Evolutionary conservation across 2,329 filamentous ascomycete genomes (phyloP).

Genomic region (Penicillium sp.): DNA sequence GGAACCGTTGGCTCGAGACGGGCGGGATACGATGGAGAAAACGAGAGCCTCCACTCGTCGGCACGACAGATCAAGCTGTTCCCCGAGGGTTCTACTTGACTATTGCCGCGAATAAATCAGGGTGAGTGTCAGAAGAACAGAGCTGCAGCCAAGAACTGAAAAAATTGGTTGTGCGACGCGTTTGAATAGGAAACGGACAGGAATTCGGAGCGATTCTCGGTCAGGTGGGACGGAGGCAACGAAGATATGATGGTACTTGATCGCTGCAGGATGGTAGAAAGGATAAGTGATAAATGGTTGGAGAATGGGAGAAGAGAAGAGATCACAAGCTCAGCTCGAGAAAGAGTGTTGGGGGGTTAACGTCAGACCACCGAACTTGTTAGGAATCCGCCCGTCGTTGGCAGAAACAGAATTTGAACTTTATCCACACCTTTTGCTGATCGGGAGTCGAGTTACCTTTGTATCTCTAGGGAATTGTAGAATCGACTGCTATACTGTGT

Average conservation of each 20-base stretch:
- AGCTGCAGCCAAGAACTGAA: not conserved
- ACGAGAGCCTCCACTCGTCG: constrained; percentile 8
- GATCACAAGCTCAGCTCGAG: not conserved
- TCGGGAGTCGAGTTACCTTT: not conserved
- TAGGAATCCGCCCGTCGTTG: constrained; percentile 3
- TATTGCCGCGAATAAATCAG: not conserved
- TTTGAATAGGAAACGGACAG: constrained; percentile 4
- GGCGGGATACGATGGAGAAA: not conserved
- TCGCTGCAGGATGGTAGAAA: not conserved
- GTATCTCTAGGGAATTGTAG: too few species aligned
- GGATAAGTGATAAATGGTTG: not conserved
- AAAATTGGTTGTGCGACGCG: constrained; percentile 7
- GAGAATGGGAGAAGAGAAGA: not conserved
- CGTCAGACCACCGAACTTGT: constrained; percentile 5
- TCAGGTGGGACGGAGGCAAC: not conserved
- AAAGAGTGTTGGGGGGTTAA: constrained; percentile 11
- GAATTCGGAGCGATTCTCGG: not conserved
- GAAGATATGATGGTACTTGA: not conserved
- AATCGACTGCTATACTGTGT: too few species aligned
- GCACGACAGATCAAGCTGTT: not conserved
- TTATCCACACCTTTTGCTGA: not conserved
- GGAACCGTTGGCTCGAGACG: not conserved
- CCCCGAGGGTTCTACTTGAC: not conserved
- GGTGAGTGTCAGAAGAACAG: not conserved
- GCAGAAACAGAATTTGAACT: not conserved